Evolutionary conservation across 2,329 filamentous ascomycete species (phyloP).

Genomic region (Xylariaceae sp.): DNA sequence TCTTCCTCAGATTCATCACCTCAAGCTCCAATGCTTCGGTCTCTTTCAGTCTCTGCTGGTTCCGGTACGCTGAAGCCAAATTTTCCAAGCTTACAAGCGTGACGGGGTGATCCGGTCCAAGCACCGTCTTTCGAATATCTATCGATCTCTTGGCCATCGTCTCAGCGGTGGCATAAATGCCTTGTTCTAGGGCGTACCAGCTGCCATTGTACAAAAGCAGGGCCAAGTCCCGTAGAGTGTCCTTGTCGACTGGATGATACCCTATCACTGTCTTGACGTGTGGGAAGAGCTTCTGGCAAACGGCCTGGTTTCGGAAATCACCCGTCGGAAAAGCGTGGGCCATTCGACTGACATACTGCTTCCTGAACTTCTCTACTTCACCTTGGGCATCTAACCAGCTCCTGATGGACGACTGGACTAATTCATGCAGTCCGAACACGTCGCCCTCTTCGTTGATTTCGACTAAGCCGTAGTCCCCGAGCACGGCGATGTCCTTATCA

Average conservation of each 20-base stretch:
- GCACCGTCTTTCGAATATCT: neutral
- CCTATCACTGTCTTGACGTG: conserved; percentile 3
- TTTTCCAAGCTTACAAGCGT: neutral
- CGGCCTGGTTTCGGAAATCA: conserved; percentile 28
- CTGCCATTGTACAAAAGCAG: neutral
- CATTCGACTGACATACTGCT: conserved; percentile 29
- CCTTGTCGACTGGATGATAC: neutral
- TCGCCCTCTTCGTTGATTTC: conserved; percentile 15
- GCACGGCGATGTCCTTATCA: conserved; percentile 31
- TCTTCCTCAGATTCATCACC: neutral
- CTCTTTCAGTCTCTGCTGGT: neutral
- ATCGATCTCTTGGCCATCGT: neutral
- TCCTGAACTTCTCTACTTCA: conserved; percentile 28
- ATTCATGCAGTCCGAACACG: conserved; percentile 38
- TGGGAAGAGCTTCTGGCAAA: conserved; percentile 7
- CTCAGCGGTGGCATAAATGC: conserved; percentile 2
- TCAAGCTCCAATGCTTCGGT: neutral
- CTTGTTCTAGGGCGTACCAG: neutral
- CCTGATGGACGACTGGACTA: conserved; percentile 37
- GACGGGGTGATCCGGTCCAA: neutral
- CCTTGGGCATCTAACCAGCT: conserved; percentile 30
- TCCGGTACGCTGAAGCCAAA: neutral
- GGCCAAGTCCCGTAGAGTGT: conserved; percentile 23
- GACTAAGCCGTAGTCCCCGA: conserved; percentile 37
- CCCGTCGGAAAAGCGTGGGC: conserved; percentile 24